Percentiles rank a stretch among this genome's conserved stretches.
phyloP scores from a whole-genome alignment of 306 rosid species.

The Cajanus cajan region DNA sequence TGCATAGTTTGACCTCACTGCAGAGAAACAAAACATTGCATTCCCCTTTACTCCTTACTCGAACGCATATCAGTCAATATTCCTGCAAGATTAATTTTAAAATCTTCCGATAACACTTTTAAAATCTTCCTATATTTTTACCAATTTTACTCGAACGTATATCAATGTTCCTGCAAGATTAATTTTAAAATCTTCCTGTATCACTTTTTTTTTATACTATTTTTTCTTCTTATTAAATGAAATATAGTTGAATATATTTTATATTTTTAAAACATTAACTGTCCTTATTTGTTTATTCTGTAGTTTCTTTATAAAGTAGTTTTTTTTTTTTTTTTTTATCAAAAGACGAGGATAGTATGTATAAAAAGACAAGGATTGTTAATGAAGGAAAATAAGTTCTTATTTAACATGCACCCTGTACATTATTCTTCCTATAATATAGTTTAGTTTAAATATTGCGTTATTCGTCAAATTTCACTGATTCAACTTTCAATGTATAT shows the following conservation, averaged over 20 bases:
- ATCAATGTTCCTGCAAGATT: background rate
- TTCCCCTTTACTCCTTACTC: background rate
- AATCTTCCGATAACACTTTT: background rate
- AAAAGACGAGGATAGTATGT: too few relatives aligned
- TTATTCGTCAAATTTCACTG: background rate
- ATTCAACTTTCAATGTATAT: background rate
- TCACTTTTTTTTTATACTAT: background rate
- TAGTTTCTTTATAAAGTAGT: background rate
- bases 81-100: background rate
- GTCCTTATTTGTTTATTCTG: background rate
- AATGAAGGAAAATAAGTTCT: background rate
- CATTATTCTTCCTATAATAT: background rate
- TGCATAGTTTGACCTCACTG: constrained; percentile 19
- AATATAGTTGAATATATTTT: background rate
- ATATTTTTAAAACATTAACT: background rate
- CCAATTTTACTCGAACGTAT: background rate
- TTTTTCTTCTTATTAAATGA: background rate
- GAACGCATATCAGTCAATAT: background rate
- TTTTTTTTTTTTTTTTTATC: too few relatives aligned
- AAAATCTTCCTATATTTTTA: too few relatives aligned
- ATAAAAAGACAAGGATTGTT: background rate
- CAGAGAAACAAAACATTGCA: constrained; percentile 2
- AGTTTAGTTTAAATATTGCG: background rate
- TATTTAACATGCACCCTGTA: background rate
- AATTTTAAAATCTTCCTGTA: background rate